phyloP scores from a whole-genome alignment of 176 grass and related monocot genomes.

The Eleusine indica region DNA sequence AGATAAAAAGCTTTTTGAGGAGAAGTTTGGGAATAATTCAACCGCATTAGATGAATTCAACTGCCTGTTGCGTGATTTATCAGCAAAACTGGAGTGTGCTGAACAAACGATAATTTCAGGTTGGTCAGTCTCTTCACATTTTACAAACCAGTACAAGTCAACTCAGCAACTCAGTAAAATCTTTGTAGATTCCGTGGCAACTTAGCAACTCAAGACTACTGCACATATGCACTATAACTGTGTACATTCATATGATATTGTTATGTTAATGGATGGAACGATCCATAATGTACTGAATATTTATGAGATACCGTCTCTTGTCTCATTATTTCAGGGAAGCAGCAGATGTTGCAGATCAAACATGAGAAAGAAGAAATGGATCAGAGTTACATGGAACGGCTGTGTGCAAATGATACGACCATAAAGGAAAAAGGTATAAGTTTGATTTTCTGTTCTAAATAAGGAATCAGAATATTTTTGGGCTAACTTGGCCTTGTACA shows the following conservation, averaged over 20 bases:
- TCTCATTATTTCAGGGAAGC: not conserved
- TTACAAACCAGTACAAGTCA: not conserved
- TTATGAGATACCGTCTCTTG: not conserved
- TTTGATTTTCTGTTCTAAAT: slow-evolving; percentile 28
- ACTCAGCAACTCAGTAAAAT: not conserved
- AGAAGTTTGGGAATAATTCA: slow-evolving; percentile 65
- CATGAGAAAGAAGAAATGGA: not conserved
- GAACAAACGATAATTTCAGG: slow-evolving; percentile 61
- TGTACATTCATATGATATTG: not conserved
- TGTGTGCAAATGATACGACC: slow-evolving; percentile 50
- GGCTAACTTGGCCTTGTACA: too few relatives aligned
- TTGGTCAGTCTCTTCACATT: slow-evolving; percentile 30
- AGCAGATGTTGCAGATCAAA: not conserved
- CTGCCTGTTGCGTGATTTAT: slow-evolving; percentile 55
- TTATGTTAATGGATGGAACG: not conserved
- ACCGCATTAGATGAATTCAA: slow-evolving; percentile 73
- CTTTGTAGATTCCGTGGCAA: not conserved
- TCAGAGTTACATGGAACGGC: not conserved
- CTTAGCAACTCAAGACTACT: not conserved
- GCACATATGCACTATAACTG: not conserved
- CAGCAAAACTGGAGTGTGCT: slow-evolving; percentile 64
- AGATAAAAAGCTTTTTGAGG: slow-evolving; percentile 69
- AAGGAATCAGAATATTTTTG: too few relatives aligned
- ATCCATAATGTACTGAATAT: slow-evolving; percentile 15
- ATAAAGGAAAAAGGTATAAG: slow-evolving; percentile 77